Percentiles rank a stretch among this genome's conserved stretches.
Evolutionary conservation across 1,284 basidiomycete genomes (phyloP).

Genomic region (Cryptococcus floricola): DNA sequence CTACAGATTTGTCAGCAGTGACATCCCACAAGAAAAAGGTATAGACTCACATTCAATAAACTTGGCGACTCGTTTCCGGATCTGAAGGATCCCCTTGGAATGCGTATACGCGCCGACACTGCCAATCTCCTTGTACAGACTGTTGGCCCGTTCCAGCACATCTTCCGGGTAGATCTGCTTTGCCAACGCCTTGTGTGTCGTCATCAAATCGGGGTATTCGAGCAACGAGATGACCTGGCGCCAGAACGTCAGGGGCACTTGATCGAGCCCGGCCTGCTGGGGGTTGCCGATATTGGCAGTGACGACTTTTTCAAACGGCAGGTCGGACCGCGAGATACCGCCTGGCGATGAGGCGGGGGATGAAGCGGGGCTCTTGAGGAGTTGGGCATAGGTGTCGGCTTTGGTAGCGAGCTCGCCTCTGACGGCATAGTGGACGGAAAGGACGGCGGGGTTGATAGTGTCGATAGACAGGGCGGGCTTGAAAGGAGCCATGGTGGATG

Average conservation of each 20-base stretch:
- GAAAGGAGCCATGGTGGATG: slow-evolving; percentile 14
- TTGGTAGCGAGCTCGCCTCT: slow-evolving; percentile 94
- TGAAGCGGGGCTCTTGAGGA: slow-evolving; percentile 54
- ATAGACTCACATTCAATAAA: slow-evolving; percentile 72
- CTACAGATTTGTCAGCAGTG: slow-evolving; percentile 50
- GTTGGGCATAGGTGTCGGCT: slow-evolving; percentile 75
- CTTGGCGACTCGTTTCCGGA: slow-evolving; percentile 81
- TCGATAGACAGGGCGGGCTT: slow-evolving; percentile 36
- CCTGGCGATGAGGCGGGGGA: slow-evolving; percentile 17
- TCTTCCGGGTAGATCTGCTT: slow-evolving; percentile 76
- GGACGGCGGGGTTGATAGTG: slow-evolving; percentile 70
- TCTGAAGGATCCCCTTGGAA: slow-evolving; percentile 85
- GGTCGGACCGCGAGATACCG: slow-evolving; percentile 27
- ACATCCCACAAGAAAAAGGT: background rate
- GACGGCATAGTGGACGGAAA: slow-evolving; percentile 92
- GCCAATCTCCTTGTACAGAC: slow-evolving; percentile 80
- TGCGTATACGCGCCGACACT: slow-evolving; percentile 95
- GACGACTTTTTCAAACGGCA: slow-evolving; percentile 87
- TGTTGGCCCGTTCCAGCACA: slow-evolving; percentile 75
- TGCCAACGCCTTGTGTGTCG: slow-evolving; percentile 60
- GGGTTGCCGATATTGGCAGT: slow-evolving; percentile 98
- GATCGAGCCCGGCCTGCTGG: slow-evolving; percentile 90
- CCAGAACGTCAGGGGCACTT: slow-evolving; percentile 87
- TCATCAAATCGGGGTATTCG: slow-evolving; percentile 83
- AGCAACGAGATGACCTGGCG: slow-evolving; percentile 74